These are phyloP conservation scores for Paramecium octaurelia DNA, from an alignment of 73 alveolate genomes.

Conservation along the genomic window DNA sequence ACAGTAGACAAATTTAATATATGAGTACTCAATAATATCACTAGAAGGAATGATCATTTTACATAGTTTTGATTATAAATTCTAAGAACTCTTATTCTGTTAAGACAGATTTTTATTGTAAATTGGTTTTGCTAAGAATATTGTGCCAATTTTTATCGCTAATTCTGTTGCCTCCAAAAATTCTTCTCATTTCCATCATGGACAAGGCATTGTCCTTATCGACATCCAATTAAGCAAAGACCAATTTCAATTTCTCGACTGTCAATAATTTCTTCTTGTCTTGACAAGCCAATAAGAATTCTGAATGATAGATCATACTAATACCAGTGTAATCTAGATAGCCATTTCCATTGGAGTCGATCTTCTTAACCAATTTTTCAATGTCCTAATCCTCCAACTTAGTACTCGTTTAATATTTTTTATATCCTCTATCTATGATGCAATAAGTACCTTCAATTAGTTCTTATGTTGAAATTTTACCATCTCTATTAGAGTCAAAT, in stretches of 20 bases:
- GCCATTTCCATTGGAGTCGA: conserved; percentile 60
- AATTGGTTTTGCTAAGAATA: background rate
- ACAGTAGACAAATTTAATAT: conserved; percentile 1
- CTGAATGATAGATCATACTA: background rate
- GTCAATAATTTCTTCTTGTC: conserved; percentile 22
- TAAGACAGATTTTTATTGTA: background rate
- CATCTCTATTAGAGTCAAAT: conserved; percentile 17
- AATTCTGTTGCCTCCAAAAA: conserved; percentile 58
- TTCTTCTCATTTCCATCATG: conserved; percentile 58
- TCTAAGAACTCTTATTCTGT: background rate
- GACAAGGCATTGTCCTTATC: conserved; percentile 55
- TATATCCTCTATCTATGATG: background rate
- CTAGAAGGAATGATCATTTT: background rate
- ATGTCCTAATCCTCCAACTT: background rate
- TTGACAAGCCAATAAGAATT: conserved; percentile 59
- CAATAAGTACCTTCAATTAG: background rate
- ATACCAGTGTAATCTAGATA: conserved; percentile 45
- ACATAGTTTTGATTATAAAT: background rate
- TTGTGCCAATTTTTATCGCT: background rate
- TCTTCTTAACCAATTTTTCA: conserved; percentile 32
- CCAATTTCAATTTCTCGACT: conserved; percentile 41
- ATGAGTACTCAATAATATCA: background rate
- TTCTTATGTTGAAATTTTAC: background rate
- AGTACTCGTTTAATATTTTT: background rate
- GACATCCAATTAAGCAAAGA: conserved; percentile 59